Conservation (phyloP, 768 basidiomycete species). For the Panaeolus papilionaceus region DNA sequence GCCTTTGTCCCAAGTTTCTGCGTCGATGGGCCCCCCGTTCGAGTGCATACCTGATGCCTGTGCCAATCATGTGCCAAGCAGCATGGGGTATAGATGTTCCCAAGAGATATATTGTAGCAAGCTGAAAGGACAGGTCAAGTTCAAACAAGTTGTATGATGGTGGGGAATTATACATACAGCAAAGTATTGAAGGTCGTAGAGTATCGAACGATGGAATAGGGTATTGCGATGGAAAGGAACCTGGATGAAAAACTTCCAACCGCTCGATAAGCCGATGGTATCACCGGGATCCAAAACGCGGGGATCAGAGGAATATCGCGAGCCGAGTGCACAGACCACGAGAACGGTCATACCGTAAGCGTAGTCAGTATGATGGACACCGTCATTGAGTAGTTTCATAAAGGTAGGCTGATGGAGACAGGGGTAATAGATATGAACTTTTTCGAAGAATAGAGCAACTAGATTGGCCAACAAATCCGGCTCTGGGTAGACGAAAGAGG, state of each 20-base stretch:
- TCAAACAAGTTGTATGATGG: conserved; percentile 32
- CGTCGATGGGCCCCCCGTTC: conserved; percentile 69
- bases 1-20: conserved; percentile 38
- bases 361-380: conserved; percentile 53
- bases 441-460: conserved; percentile 63
- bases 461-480: conserved; percentile 54
- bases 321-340: conserved; percentile 67
- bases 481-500: conserved; percentile 52
- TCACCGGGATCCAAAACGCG: conserved; percentile 42
- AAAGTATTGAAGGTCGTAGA: conserved; percentile 78
- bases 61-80: conserved; percentile 60
- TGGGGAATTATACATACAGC: conserved; percentile 51
- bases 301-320: conserved; percentile 62
- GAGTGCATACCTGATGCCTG: conserved; percentile 65
- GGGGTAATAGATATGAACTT: conserved; percentile 58
- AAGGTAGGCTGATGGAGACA: conserved; percentile 76
- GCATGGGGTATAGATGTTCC: conserved; percentile 56
- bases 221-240: conserved; percentile 66
- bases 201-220: conserved; percentile 58
- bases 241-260: conserved; percentile 68
- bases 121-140: conserved; percentile 27
- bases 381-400: conserved; percentile 49
- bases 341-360: conserved; percentile 65
- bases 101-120: conserved; percentile 39
- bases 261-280: conserved; percentile 49